phyloP scores from a whole-genome alignment of 345 rosid species.

The Syzygium oleosum region DNA sequence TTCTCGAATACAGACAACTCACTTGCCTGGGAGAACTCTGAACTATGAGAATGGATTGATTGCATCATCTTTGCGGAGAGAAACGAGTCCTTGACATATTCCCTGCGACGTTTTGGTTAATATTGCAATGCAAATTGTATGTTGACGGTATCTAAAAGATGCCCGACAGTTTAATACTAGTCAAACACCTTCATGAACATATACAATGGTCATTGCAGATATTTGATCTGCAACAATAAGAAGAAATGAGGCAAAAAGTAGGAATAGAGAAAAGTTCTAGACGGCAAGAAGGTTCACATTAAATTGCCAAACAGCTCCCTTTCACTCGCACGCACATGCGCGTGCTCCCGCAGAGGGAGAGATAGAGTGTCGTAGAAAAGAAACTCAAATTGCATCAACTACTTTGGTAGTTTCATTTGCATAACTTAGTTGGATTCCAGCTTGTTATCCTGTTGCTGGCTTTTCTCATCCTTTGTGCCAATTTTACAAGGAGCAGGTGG shows the following conservation, averaged over 20 bases:
- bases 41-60: too few relatives aligned
- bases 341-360: fast-evolving
- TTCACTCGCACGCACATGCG: neutral
- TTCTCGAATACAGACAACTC: too few relatives aligned
- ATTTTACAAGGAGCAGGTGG: neutral
- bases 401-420: neutral
- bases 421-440: neutral
- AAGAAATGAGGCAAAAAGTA: neutral
- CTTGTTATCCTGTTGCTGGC: neutral
- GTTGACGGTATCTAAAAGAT: neutral
- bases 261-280: neutral
- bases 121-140: neutral
- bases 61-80: neutral
- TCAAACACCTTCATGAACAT: neutral
- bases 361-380: neutral
- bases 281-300: neutral
- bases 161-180: neutral
- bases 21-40: too few relatives aligned
- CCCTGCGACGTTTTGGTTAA: neutral
- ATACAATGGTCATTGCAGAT: neutral
- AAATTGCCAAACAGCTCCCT: neutral
- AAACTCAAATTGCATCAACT: neutral
- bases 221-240: neutral
- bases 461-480: neutral
- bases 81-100: neutral